These are phyloP conservation scores for Claviceps purpurea DNA, from an alignment of 2,329 filamentous ascomycete genomes.

Conservation along the genomic window DNA sequence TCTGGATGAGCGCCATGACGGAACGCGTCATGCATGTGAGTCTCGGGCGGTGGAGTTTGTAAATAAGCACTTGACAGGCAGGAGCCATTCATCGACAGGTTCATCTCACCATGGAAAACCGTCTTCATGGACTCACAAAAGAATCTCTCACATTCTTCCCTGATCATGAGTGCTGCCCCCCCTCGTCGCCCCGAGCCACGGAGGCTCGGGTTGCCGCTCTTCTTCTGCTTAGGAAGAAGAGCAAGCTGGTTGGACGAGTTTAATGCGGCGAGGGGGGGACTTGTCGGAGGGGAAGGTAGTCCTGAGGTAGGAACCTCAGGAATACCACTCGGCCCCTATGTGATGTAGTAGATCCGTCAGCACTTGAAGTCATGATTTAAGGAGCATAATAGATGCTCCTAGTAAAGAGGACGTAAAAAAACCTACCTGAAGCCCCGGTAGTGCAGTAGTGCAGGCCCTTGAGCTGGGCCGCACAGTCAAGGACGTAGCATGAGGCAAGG, in stretches of 20 bases:
- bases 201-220: slow-evolving; percentile 27
- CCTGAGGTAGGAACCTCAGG: slow-evolving; percentile 83
- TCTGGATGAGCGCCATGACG: slow-evolving; percentile 14
- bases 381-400: background rate
- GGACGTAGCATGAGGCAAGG: slow-evolving; percentile 84
- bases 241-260: slow-evolving; percentile 55
- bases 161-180: slow-evolving; percentile 93
- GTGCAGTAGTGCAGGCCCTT: slow-evolving; percentile 91
- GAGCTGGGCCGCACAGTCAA: slow-evolving; percentile 58
- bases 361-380: background rate
- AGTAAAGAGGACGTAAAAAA: background rate
- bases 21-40: slow-evolving; percentile 26
- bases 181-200: slow-evolving; percentile 45
- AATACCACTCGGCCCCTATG: slow-evolving; percentile 77
- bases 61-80: slow-evolving; percentile 64
- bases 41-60: slow-evolving; percentile 41
- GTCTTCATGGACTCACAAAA: slow-evolving; percentile 92
- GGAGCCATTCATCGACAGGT: slow-evolving; percentile 62
- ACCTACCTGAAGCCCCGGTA: slow-evolving; percentile 67
- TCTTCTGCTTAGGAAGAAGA: slow-evolving; percentile 43
- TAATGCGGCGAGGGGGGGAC: slow-evolving; percentile 74
- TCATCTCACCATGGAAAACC: slow-evolving; percentile 95
- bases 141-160: slow-evolving; percentile 99
- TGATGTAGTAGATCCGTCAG: slow-evolving; percentile 8
- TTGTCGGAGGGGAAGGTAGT: slow-evolving; percentile 72